Evolutionary conservation across 164 flowering plant species (phyloP).

Genomic region (Euptelea pleiosperma): DNA sequence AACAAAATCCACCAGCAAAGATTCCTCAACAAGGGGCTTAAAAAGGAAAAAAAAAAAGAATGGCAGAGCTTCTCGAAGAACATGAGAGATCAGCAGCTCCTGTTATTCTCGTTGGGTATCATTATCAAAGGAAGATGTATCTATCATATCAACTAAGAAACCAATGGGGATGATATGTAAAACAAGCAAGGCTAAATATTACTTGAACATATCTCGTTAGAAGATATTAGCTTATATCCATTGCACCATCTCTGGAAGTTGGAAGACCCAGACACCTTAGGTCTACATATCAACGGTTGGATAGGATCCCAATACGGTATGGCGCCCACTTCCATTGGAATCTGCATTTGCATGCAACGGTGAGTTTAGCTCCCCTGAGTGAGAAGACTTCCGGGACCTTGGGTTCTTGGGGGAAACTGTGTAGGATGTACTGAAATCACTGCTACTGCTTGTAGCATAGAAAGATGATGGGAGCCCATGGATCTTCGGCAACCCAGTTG

Average conservation of each 20-base stretch:
- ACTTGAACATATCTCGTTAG: neutral
- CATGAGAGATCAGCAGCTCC: neutral
- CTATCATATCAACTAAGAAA: neutral
- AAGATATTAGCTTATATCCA: neutral
- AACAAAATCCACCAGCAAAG: slow-evolving; percentile 3
- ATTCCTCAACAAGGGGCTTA: neutral
- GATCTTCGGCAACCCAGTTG: slow-evolving; percentile 88
- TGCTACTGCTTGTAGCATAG: slow-evolving; percentile 46
- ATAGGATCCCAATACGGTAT: slow-evolving; percentile 41
- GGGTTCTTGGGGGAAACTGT: slow-evolving; percentile 61
- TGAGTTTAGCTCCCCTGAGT: slow-evolving; percentile 78
- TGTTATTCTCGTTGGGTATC: neutral
- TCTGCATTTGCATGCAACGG: slow-evolving; percentile 47
- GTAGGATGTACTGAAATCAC: slow-evolving; percentile 46
- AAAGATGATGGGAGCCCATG: slow-evolving; percentile 42
- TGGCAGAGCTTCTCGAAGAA: slow-evolving; percentile 4
- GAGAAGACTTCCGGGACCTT: slow-evolving; percentile 72
- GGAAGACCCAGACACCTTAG: neutral
- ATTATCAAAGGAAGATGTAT: neutral
- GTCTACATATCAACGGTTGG: slow-evolving; percentile 44
- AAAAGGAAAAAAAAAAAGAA: neutral
- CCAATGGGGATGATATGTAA: neutral
- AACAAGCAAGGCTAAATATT: neutral
- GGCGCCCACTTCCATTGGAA: slow-evolving; percentile 57
- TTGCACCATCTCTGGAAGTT: slow-evolving; percentile 1